Evolutionary conservation across 2,329 filamentous ascomycete genomes (phyloP), one percentile per base, ranked within the genome.

Genomic region (Neofusicoccum cordaticola): DNA sequence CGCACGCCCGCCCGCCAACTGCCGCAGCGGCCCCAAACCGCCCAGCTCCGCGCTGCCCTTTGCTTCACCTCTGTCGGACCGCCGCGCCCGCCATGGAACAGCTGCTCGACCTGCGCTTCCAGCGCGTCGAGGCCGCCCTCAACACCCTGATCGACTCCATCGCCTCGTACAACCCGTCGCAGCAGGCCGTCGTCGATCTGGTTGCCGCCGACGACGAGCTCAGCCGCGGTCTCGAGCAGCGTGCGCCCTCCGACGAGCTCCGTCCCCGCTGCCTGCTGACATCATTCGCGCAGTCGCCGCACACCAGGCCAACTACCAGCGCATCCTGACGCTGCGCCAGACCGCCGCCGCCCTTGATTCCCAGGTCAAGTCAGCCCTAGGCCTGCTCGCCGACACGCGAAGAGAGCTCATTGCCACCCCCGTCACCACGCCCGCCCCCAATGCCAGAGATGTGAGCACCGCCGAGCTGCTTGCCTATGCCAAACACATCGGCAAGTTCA

Each of bases 401-500:
- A 88, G 86, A 70, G 90, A 93, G 69, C 86, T 95, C 45, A 84
- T 88, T 47, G 82, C 84, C 31, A 74, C 73, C 0, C 73, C 75
- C n/a, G 70, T 71, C 0, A 76, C 76, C 19, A 68, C 70, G 1
- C 70, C 75, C 15, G 64, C 85, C 4, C 74, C 82, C n/a, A 66
- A 75, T 5, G 72, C 77, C 11, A 76, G 76, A 50, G 75, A 81
- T 22, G 80, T 95, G 57, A 84, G 84, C 3, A 91, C 92, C 72
- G 84, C 87, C 50, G 89, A 93, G 69, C 85, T 96, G 0, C 86
- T 96, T 22, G 84, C 82, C 67, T 95, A 92, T 74, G 92, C 91
- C 22, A 89, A 89, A 48, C 88, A 89, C 68, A 95, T 96, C 72
- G 90, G 88, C 75, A 90, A 88, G 74, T 92, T 89, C 68, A 94